A percentile compares a stretch with the other conserved stretches of the same genome.
Evolutionary conservation across 371 early-diverging fungal genomes (phyloP).

Genomic region (Mucor circinelloides): DNA sequence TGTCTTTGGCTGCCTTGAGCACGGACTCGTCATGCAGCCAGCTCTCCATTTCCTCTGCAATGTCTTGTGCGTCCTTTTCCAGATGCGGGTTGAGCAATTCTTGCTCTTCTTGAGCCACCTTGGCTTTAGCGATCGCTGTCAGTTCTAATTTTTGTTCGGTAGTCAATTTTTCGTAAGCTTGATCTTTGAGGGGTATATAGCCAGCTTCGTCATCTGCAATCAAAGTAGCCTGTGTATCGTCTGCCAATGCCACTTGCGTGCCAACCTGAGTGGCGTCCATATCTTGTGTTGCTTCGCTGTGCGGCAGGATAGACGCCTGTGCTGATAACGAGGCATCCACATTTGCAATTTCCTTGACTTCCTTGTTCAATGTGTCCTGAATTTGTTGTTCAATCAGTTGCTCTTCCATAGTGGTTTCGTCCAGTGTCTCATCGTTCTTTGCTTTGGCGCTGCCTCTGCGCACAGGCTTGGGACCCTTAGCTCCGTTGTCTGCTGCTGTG

Average conservation of each 20-base stretch:
- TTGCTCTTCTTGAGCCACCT: conserved; percentile 29
- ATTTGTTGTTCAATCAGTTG: conserved; percentile 1
- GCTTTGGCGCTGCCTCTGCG: background rate
- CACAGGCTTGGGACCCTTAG: background rate
- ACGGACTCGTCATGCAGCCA: conserved; percentile 36
- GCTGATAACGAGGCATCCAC: background rate
- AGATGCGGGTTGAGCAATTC: conserved; percentile 22
- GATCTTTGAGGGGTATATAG: conserved; percentile 5
- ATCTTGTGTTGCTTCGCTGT: background rate
- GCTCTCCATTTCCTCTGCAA: conserved; percentile 49
- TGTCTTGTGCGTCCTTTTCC: conserved; percentile 23
- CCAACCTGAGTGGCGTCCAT: conserved; percentile 17
- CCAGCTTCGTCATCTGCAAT: conserved; percentile 1
- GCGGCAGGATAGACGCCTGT: background rate
- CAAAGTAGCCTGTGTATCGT: conserved; percentile 2
- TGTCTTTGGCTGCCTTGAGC: conserved; percentile 30
- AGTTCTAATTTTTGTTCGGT: conserved; percentile 13
- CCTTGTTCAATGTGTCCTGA: conserved; percentile 10
- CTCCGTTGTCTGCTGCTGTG: background rate
- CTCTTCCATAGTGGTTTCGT: background rate
- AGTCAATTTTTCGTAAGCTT: conserved; percentile 1
- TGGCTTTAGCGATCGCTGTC: conserved; percentile 14
- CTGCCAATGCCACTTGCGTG: background rate
- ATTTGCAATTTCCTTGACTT: conserved; percentile 5
- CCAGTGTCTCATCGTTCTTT: background rate